phyloP scores from a whole-genome alignment of 805 yeast species.

The Candida pseudoglaebosa region DNA sequence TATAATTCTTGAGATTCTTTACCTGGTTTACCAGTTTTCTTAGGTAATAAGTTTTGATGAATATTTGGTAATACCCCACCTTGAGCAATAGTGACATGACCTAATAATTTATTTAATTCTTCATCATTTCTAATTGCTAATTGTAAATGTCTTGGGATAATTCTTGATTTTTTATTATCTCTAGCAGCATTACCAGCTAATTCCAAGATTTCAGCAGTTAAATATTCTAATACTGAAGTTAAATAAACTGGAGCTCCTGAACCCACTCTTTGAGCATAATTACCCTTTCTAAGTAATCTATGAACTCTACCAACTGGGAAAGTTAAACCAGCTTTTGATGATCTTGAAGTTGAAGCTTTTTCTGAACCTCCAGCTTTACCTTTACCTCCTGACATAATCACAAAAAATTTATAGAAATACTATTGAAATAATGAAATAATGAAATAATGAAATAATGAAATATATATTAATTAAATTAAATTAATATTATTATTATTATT shows the following conservation, averaged over 20 bases:
- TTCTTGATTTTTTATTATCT: conserved; percentile 98
- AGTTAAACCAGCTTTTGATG: conserved; percentile 96
- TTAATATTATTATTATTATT: too few species aligned
- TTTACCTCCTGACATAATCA: conserved; percentile 77
- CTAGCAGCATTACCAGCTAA: conserved; percentile 99
- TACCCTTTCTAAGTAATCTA: conserved; percentile 93
- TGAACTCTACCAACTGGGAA: conserved; percentile 99
- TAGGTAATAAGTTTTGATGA: conserved; percentile 87
- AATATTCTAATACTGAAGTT: conserved; percentile 94
- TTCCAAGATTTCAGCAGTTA: conserved; percentile 97
- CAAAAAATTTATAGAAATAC: too few species aligned
- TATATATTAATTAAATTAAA: too few species aligned
- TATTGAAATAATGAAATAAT: too few species aligned
- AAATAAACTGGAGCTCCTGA: conserved; percentile 99
- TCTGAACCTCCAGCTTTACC: conserved; percentile 93
- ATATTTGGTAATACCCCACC: conserved; percentile 99
- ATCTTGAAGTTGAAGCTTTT: conserved; percentile 96
- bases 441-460: neutral
- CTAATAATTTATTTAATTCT: conserved; percentile 90
- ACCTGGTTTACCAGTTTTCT: conserved; percentile 59
- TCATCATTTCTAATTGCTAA: conserved; percentile 99
- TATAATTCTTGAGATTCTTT: conserved; percentile 68
- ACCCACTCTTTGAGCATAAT: conserved; percentile 98
- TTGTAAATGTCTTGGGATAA: conserved; percentile 97
- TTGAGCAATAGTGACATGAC: conserved; percentile 94